phyloP scores from a whole-genome alignment of 2,329 filamentous ascomycete genomes.

The Sarocladium kiliense region DNA sequence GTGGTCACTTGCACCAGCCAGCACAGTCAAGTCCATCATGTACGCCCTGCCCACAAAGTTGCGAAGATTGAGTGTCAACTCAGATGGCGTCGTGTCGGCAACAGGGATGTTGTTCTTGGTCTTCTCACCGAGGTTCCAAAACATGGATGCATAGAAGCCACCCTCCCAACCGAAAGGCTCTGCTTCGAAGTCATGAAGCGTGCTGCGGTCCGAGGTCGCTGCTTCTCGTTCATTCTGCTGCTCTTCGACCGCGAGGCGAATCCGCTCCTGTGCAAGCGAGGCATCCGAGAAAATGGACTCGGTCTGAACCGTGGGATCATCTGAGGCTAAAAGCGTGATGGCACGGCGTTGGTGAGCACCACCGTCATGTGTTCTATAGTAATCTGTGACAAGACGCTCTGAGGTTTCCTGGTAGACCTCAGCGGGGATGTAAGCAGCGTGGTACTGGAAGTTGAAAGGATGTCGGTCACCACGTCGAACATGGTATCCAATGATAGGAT shows the following conservation, averaged over 20 bases:
- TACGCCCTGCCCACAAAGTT: conserved; percentile 77
- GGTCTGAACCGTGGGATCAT: conserved; percentile 72
- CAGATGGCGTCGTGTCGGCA: conserved; percentile 28
- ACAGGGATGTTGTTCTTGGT: conserved; percentile 34
- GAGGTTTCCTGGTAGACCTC: conserved; percentile 61
- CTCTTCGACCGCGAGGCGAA: conserved; percentile 66
- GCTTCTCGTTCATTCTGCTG: not conserved
- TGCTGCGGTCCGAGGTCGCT: conserved; percentile 20
- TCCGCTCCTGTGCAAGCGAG: conserved; percentile 67
- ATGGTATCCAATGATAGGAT: conserved; percentile 62
- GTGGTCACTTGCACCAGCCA: conserved; percentile 61
- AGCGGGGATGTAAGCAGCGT: conserved; percentile 71
- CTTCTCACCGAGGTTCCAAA: conserved; percentile 66
- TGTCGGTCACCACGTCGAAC: conserved; percentile 76
- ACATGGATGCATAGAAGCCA: conserved; percentile 77
- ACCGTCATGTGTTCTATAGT: conserved; percentile 32
- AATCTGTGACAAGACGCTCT: conserved; percentile 45
- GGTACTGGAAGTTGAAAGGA: conserved; percentile 72
- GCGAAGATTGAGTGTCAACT: conserved; percentile 60
- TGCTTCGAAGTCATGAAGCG: conserved; percentile 64
- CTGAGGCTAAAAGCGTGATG: conserved; percentile 66
- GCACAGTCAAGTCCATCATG: conserved; percentile 71
- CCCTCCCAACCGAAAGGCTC: conserved; percentile 83
- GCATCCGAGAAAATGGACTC: conserved; percentile 57
- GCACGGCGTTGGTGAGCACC: conserved; percentile 31